Evolutionary conservation across 495 filamentous ascomycete genomes (phyloP).

Genomic region (Daldinia caldariorum): DNA sequence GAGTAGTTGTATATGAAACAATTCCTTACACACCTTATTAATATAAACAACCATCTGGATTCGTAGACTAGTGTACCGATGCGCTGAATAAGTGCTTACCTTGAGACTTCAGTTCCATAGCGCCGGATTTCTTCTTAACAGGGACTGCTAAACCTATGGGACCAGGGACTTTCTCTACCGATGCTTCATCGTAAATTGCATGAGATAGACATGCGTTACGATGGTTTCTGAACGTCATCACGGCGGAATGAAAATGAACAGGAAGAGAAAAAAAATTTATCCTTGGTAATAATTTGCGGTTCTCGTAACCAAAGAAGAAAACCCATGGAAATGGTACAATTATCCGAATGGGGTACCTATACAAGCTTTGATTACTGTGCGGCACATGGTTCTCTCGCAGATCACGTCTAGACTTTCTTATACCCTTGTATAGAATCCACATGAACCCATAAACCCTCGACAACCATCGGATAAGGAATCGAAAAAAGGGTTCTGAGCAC

Average conservation of each 20-base stretch:
- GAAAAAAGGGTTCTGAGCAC: neutral
- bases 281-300: conserved; percentile 33
- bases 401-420: conserved; percentile 38
- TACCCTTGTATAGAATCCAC: conserved; percentile 22
- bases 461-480: neutral
- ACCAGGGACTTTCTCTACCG: conserved; percentile 13
- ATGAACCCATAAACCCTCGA: neutral
- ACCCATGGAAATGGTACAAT: conserved; percentile 18
- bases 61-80: neutral
- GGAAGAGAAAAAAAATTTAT: conserved; percentile 2
- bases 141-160: conserved; percentile 6
- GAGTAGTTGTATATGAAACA: neutral
- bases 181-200: neutral
- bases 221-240: conserved; percentile 20
- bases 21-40: neutral
- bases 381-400: conserved; percentile 40
- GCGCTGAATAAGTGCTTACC: neutral
- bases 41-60: neutral
- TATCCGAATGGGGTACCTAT: neutral
- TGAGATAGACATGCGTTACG: neutral
- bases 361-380: conserved; percentile 26
- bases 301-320: conserved; percentile 27
- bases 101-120: neutral
- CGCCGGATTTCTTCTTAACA: conserved; percentile 1
- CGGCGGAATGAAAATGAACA: conserved; percentile 23